Evolutionary conservation across 305 asterid genomes (phyloP).

Genomic region (Rubia peregrina): DNA sequence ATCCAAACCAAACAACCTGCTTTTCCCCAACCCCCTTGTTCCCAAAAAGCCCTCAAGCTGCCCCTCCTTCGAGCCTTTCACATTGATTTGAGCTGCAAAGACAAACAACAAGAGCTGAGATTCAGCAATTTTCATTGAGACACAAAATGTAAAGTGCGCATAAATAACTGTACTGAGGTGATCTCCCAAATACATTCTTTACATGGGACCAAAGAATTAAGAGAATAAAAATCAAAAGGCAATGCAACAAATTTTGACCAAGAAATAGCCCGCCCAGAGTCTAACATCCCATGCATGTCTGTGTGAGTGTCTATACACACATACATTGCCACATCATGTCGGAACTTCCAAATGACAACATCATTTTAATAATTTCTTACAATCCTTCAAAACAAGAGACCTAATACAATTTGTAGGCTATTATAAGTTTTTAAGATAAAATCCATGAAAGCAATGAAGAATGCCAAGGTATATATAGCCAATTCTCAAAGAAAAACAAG

Average conservation of each 20-base stretch:
- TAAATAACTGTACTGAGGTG: not conserved
- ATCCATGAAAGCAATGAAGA: not conserved
- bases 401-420: not conserved
- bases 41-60: too few relatives aligned
- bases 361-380: not conserved
- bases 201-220: not conserved
- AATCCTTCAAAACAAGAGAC: not conserved
- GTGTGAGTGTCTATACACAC: not conserved
- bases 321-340: not conserved
- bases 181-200: not conserved
- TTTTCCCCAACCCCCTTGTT: too few relatives aligned
- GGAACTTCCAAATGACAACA: not conserved
- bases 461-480: not conserved
- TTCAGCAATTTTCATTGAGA: not conserved
- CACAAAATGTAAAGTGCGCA: not conserved
- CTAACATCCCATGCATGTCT: not conserved
- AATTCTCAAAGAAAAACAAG: slow-evolving; percentile 7
- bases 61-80: too few relatives aligned
- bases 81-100: not conserved
- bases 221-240: not conserved
- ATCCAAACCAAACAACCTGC: too few relatives aligned
- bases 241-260: not conserved
- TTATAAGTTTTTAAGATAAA: not conserved
- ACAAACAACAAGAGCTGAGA: not conserved
- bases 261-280: not conserved